Base-by-base conservation (phyloP, 805 yeast genomes). In the Aciculoconidium aculeatum region DNA sequence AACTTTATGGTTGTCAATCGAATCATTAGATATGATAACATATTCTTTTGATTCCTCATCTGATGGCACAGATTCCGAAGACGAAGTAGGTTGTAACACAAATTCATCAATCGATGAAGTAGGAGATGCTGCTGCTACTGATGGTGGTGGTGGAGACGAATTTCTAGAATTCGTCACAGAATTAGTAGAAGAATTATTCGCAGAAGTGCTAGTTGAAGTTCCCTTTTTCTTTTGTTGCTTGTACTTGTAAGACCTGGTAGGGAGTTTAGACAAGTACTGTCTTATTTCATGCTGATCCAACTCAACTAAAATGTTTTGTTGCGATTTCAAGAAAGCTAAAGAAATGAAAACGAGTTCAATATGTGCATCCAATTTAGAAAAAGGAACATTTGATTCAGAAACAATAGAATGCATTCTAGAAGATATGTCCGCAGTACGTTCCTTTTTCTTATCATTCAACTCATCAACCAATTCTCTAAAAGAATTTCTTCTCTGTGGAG, bases 241-340 rank as follows among this genome's bases (percentile, higher is more conserved):
- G 33, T 58, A 61, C 40, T 50, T 55, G 51, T 60, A 55, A 10
- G 64, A 56, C 36, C 63, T 63, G 9, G 77, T 65, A 1, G 77
- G 74, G 26, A 71, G 48, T 21, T 78, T 70, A 37, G 75, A 74
- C 37, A 88, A 65, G 40, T 77, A 76, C 49, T 87, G 94, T 21
- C 87, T 67, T 25, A 86, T 84, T 55, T 88, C 97, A 39, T 83
- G 77, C 50, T 85, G 94, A 47, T 88, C 97, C 40, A 87, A 77
- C 50, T 88, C 96, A 40, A 84, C 68, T 31, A 88, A 65, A 21
- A 81, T 75, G 42, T 75, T 75, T 43, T 82, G 88, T 53, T 80
- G 80, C 29, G 90, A 77, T 53, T 84, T 84, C 40, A 88, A 61
- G 21, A 88, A 72, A 1, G 96, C 84, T 27, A 87, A 61, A 27